Evolutionary conservation across 2,329 filamentous ascomycete species (phyloP).

Genomic region (Stachybotrys elegans): DNA sequence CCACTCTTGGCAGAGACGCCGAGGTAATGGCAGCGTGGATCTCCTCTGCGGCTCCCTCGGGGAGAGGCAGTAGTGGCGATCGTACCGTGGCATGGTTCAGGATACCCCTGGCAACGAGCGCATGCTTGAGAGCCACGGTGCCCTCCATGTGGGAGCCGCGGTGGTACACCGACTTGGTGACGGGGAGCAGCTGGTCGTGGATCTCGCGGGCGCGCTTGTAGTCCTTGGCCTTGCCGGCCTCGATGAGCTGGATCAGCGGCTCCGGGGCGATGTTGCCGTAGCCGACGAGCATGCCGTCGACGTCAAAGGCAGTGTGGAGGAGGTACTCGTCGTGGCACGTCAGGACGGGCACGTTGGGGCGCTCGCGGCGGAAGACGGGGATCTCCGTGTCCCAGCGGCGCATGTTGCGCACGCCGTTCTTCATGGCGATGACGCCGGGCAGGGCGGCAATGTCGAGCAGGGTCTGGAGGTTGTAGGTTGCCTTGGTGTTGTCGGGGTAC

Average conservation of each 20-base stretch:
- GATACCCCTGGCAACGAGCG: conserved; percentile 44
- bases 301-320: conserved; percentile 45
- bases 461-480: conserved; percentile 45
- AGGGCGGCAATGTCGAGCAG: conserved; percentile 47
- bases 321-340: conserved; percentile 50
- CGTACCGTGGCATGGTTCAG: conserved; percentile 43
- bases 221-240: conserved; percentile 43
- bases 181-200: conserved; percentile 44
- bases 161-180: conserved; percentile 50
- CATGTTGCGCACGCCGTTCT: conserved; percentile 53
- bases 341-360: conserved; percentile 43
- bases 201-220: conserved; percentile 41
- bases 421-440: conserved; percentile 50
- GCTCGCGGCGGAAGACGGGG: conserved; percentile 42
- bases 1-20: conserved; percentile 16
- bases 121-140: conserved; percentile 46
- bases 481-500: conserved; percentile 49
- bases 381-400: conserved; percentile 52
- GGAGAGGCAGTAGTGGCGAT: conserved; percentile 39
- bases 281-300: conserved; percentile 49
- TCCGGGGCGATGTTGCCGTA: conserved; percentile 50
- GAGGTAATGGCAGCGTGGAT: conserved; percentile 34
- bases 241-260: conserved; percentile 42
- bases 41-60: conserved; percentile 35
- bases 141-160: conserved; percentile 51